Evolutionary conservation across 768 basidiomycete genomes (phyloP), one percentile per base, ranked within the genome.

Genomic region (Russula virescens): DNA sequence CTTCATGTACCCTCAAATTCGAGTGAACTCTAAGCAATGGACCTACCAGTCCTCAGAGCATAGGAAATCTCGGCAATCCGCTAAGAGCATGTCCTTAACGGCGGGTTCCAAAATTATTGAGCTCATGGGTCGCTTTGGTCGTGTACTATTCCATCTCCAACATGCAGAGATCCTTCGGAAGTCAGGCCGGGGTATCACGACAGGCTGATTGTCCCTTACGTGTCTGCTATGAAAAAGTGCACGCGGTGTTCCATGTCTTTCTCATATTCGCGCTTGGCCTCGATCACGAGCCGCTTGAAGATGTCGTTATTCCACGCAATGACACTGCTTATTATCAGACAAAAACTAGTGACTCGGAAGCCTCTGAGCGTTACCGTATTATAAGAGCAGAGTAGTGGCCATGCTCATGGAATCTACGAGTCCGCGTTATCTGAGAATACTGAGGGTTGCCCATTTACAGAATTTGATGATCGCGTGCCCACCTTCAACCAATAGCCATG

Each of bases 91-190:
- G 71, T 94, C 92, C 70, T 92, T 92, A 9, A 93, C 89, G 47
- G 89, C 90, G 4, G 91, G 89, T 68, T 93, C 90, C 14, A 94
- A 80, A 16, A 94, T 90, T 64, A 94, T 93, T n/a, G 91, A 93
- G 69, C 87, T 89, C 87, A 94, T 88, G 0, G 92, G 91, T 34
- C 91, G 82, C 74, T 94, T 94, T 69, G 91, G 89, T 52, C 90
- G 81, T 8, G 91, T 88, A 47, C 90, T 91, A 68, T 91, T 93
- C 87, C 89, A 92, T 60, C 89, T 80, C 92, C 92, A 94, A 69
- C 85, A 85, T 1, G 80, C 81, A 69, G 88, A 88, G 9, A 85
- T 82, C 51, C 87, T 88, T 66, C 66, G 38, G 54, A 43, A 52
- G 2, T 58, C 63, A 68, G 58, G 34, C 42, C 35, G 40, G 59